Percentiles rank a stretch among this genome's conserved stretches.
Conservation (phyloP, 257 asterid genomes). For the Lantana camara region DNA sequence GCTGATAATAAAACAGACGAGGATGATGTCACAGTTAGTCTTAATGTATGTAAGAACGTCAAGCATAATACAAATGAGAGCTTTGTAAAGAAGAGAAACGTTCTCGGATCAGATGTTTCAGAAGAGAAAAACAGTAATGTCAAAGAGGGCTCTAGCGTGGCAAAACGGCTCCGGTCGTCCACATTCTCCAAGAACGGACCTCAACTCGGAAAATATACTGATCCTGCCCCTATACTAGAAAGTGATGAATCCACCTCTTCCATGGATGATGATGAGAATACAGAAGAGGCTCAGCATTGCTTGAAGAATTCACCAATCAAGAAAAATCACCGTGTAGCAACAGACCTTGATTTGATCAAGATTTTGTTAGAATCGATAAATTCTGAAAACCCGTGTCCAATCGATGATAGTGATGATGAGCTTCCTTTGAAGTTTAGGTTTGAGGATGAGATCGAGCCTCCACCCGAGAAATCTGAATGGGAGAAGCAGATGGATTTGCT, state of each 20-base stretch:
- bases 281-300: neutral
- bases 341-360: constrained; percentile 36
- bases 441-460: constrained; percentile 50
- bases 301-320: constrained; percentile 4
- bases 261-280: constrained; percentile 1
- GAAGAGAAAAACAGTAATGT: neutral
- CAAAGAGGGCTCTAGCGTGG: neutral
- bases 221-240: neutral
- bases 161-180: neutral
- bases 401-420: constrained; percentile 15
- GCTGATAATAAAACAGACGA: neutral
- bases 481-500: constrained; percentile 50
- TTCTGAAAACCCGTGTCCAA: constrained; percentile 8
- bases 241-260: neutral
- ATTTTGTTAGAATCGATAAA: constrained; percentile 46
- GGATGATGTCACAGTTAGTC: neutral
- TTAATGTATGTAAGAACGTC: neutral
- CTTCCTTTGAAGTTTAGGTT: constrained; percentile 57
- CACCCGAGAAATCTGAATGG: constrained; percentile 48
- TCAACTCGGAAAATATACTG: neutral
- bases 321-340: constrained; percentile 6
- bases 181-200: neutral
- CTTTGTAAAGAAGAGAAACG: constrained; percentile 10
- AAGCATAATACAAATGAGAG: neutral
- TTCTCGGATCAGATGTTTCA: constrained; percentile 7